Base-by-base conservation (phyloP, 306 rosid species). In the Lagenaria siceraria region DNA sequence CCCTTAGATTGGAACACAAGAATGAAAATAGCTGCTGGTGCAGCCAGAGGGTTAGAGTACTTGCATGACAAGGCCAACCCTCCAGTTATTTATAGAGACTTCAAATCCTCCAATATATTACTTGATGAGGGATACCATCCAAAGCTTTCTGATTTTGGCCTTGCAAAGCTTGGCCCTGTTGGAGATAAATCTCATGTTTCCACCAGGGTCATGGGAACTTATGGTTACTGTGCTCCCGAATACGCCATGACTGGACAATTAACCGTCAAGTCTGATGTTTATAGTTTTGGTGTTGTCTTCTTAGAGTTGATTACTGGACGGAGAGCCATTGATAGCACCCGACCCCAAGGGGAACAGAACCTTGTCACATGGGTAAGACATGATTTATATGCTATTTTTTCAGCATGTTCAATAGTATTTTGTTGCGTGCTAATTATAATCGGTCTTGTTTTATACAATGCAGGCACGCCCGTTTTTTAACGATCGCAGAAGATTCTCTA, bases 121-220 rank as follows among this genome's bases (percentile, higher is more conserved):
- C 82, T 92, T 68, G 96, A 90, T 8, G 96, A 92, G 85, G 96
- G 88, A 77, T 92, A 65, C 80, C 94, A 87, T 46, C 97, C 97
- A 31, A 92, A 87, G 83, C 97, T 92, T 82, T 92, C 97, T 79
- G 97, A 92, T 84, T 92, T 92, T 78, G 97, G 97, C 76, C 97
- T 92, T 64, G 97, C 97, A 14, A 92, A 92, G 87, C 97, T 92
- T 68, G 97, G 97, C 81, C 97, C 97, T 25, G 88, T 88, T 5
- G 97, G 96, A 70, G 96, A 92, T 83, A 92, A 92, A 83, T 92
- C 97, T 19, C 97, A 92, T 38, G 96, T 92, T 83, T 92, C 96
- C 76, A 92, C 97, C 58, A 84, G 96, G 80, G 97, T 92, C 53
- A 92, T 90, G 97, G 97, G 97, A 78, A 92, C 97, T 80, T 92